phyloP scores from a whole-genome alignment of 2,329 filamentous ascomycete genomes.

The Penicillium sp. region DNA sequence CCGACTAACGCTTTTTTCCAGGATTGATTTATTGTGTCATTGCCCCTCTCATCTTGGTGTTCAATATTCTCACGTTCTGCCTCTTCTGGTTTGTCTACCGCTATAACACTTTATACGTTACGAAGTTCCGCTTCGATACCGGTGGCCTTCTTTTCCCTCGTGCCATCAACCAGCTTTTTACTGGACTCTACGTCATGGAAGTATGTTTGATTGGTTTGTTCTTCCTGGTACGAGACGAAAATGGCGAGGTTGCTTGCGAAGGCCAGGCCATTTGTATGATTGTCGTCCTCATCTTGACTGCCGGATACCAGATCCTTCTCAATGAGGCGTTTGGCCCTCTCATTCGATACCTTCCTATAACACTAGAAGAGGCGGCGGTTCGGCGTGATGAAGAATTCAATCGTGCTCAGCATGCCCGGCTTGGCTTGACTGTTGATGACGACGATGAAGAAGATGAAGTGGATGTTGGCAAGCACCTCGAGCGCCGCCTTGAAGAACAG shows the following conservation, averaged over 20 bases:
- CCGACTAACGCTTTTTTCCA: slow-evolving; percentile 24
- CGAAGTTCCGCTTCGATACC: slow-evolving; percentile 84
- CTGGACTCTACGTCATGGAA: slow-evolving; percentile 93
- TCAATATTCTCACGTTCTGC: slow-evolving; percentile 89
- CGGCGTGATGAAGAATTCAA: slow-evolving; percentile 89
- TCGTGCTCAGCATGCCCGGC: slow-evolving; percentile 71
- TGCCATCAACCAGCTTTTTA: slow-evolving; percentile 94
- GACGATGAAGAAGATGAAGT: slow-evolving; percentile 54
- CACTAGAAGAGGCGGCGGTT: slow-evolving; percentile 92
- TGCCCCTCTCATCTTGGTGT: slow-evolving; percentile 86
- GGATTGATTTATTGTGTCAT: slow-evolving; percentile 84
- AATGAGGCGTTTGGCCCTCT: slow-evolving; percentile 85
- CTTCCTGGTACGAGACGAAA: slow-evolving; percentile 70
- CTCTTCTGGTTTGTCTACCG: slow-evolving; percentile 93
- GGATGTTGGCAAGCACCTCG: slow-evolving; percentile 51
- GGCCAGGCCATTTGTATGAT: slow-evolving; percentile 87
- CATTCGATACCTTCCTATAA: slow-evolving; percentile 88
- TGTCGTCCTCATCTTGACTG: slow-evolving; percentile 70
- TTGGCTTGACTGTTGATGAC: slow-evolving; percentile 63
- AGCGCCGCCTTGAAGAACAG: slow-evolving; percentile 51
- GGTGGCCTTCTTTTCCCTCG: slow-evolving; percentile 89
- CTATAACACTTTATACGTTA: slow-evolving; percentile 97
- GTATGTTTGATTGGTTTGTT: slow-evolving; percentile 87
- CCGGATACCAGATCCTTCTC: slow-evolving; percentile 76
- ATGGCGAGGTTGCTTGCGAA: slow-evolving; percentile 62